Percentiles rank a stretch among this genome's conserved stretches.
Evolutionary conservation across 2,329 filamentous ascomycete genomes (phyloP).

Genomic region (Stylonectria norvegica): DNA sequence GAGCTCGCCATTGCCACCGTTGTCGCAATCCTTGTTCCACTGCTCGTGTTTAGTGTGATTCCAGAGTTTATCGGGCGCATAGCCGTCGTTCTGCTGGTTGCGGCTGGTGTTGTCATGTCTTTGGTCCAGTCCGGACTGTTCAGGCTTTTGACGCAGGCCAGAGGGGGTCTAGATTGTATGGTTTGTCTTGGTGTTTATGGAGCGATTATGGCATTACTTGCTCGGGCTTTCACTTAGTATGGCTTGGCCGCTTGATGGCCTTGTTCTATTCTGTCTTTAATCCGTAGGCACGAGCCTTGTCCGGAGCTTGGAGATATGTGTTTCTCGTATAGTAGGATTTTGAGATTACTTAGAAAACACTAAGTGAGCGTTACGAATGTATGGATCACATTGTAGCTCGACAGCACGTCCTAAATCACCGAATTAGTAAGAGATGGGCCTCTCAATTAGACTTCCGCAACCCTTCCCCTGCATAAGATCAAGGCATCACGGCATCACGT

Average conservation of each 20-base stretch:
- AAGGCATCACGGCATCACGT: no score
- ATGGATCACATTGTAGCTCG: no score
- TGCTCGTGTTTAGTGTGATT: conserved; percentile 57
- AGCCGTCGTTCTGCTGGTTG: conserved; percentile 53
- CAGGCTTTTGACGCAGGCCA: conserved; percentile 10
- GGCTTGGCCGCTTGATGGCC: conserved; percentile 2
- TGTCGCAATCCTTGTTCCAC: conserved; percentile 48
- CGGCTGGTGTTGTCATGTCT: conserved; percentile 39
- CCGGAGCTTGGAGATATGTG: no score
- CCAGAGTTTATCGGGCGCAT: conserved; percentile 55
- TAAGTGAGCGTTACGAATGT: no score
- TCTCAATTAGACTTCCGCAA: no score
- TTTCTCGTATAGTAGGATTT: no score
- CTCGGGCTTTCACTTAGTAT: no score
- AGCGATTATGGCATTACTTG: conserved; percentile 35
- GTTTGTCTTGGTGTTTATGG: conserved; percentile 33
- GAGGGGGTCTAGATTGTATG: conserved; percentile 19
- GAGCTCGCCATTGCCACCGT: conserved; percentile 19
- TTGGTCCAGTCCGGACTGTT: conserved; percentile 27
- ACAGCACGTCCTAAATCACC: no score
- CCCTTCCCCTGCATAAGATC: no score
- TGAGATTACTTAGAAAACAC: no score
- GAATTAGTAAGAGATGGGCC: no score
- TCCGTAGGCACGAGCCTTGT: not conserved
- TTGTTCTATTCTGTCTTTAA: not conserved